Percentiles rank a stretch among this genome's conserved stretches.
phyloP scores from a whole-genome alignment of 805 yeast genomes.

The Candida golubevii region DNA sequence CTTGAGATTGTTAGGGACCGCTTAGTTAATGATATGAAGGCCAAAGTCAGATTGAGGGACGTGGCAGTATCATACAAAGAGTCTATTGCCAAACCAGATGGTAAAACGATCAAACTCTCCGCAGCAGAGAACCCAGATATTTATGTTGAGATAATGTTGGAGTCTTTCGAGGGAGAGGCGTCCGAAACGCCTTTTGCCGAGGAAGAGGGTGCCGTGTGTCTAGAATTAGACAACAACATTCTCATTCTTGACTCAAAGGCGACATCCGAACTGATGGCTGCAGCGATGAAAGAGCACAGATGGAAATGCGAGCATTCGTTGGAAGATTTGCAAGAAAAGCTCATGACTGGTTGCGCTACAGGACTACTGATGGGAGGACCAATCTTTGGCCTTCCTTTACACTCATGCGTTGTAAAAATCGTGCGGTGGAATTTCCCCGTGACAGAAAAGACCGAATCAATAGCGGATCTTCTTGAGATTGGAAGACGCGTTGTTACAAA shows the following conservation, averaged over 20 bases:
- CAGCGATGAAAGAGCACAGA: slow-evolving; percentile 28
- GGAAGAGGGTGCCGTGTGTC: slow-evolving; percentile 35
- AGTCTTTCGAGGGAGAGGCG: slow-evolving; percentile 36
- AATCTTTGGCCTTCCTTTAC: slow-evolving; percentile 51
- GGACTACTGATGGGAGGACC: slow-evolving; percentile 69
- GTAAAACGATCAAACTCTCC: slow-evolving; percentile 16
- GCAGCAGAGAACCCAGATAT: slow-evolving; percentile 19
- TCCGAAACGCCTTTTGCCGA: slow-evolving; percentile 30
- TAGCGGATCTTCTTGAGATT: slow-evolving; percentile 41
- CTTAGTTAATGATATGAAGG: slow-evolving; percentile 74
- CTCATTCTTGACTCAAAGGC: slow-evolving; percentile 33
- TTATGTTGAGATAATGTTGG: slow-evolving; percentile 26
- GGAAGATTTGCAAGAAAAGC: slow-evolving; percentile 49
- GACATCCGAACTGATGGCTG: slow-evolving; percentile 22
- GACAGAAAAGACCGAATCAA: slow-evolving; percentile 34
- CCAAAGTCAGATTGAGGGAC: slow-evolving; percentile 73
- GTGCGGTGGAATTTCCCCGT: slow-evolving; percentile 50
- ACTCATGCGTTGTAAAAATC: slow-evolving; percentile 56
- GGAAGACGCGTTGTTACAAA: slow-evolving; percentile 34
- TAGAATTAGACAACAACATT: slow-evolving; percentile 48
- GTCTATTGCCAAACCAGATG: slow-evolving; percentile 33
- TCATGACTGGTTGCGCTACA: slow-evolving; percentile 56
- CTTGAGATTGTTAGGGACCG: slow-evolving; percentile 83
- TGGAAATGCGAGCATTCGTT: slow-evolving; percentile 49
- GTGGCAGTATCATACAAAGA: slow-evolving; percentile 91